Evolutionary conservation across 331 rosid species (phyloP).

Genomic region (Phaseolus coccineus): DNA sequence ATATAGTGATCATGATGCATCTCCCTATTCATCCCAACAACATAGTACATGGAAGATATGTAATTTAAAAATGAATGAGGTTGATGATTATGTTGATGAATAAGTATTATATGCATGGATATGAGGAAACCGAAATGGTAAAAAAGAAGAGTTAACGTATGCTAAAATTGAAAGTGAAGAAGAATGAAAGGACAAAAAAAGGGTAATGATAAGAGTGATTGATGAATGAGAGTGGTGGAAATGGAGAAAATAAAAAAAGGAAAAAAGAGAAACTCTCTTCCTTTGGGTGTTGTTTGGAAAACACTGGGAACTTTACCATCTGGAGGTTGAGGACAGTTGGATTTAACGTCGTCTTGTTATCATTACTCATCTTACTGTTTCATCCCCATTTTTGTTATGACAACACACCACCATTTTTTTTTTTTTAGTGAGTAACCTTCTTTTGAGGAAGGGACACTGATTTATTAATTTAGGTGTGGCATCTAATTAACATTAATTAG

Average conservation of each 20-base stretch:
- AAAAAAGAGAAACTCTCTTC: slow-evolving; percentile 3
- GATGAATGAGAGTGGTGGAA: too few species aligned
- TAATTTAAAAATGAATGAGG: neutral
- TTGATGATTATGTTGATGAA: slow-evolving; percentile 26
- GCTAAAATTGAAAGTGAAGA: slow-evolving; percentile 38
- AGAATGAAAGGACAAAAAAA: slow-evolving; percentile 35
- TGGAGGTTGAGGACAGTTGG: slow-evolving; percentile 54
- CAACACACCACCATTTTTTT: slow-evolving; percentile 42
- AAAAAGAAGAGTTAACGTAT: slow-evolving; percentile 23
- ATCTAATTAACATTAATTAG: neutral
- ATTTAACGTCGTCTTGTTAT: slow-evolving; percentile 49
- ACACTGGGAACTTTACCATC: slow-evolving; percentile 40
- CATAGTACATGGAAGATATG: neutral
- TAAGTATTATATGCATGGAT: slow-evolving; percentile 10
- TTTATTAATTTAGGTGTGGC: slow-evolving; percentile 33
- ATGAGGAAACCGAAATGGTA: slow-evolving; percentile 32
- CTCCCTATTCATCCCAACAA: neutral
- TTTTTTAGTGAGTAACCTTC: slow-evolving; percentile 21
- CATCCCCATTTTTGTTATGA: slow-evolving; percentile 45
- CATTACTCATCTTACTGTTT: slow-evolving; percentile 47
- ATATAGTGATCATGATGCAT: neutral
- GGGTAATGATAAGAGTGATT: slow-evolving; percentile 20
- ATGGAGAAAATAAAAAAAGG: neutral
- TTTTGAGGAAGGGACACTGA: slow-evolving; percentile 5
- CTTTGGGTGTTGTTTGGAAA: slow-evolving; percentile 34